Conservation (phyloP, 768 basidiomycete genomes). For the Tubosaeta sp. region DNA sequence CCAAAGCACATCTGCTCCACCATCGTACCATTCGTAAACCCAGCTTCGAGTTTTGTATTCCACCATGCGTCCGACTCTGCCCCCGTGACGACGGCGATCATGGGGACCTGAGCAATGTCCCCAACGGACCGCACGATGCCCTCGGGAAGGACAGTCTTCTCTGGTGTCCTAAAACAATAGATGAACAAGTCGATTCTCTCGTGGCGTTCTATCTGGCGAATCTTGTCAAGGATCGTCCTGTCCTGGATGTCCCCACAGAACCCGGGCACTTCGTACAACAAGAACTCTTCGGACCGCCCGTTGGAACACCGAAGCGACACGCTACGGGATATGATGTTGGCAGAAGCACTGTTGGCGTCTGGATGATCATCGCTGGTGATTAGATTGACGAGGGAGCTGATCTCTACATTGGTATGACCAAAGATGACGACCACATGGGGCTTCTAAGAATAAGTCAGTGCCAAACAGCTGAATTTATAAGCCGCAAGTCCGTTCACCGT, state of each 20-base stretch:
- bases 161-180: slow-evolving; percentile 23
- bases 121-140: slow-evolving; percentile 4
- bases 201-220: slow-evolving; percentile 13
- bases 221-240: slow-evolving; percentile 10
- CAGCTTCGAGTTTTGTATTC: slow-evolving; percentile 5
- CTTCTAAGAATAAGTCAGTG: background rate
- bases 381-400: slow-evolving; percentile 29
- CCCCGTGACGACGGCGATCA: slow-evolving; percentile 26
- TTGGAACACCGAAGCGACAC: background rate
- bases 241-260: slow-evolving; percentile 10
- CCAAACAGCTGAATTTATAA: background rate
- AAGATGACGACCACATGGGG: slow-evolving; percentile 28
- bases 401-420: slow-evolving; percentile 26
- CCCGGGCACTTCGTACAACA: slow-evolving; percentile 23
- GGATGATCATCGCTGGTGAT: slow-evolving; percentile 18
- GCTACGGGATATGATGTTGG: background rate
- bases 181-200: slow-evolving; percentile 21
- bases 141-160: slow-evolving; percentile 11
- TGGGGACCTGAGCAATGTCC: slow-evolving; percentile 8
- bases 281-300: background rate
- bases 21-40: slow-evolving; percentile 23
- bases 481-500: background rate
- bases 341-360: background rate
- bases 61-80: slow-evolving; percentile 32
- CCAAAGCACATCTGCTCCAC: slow-evolving; percentile 22